These are phyloP conservation scores for Plasmodium yoelii DNA, from an alignment of 169 alveolate species.

Conservation along the genomic window DNA sequence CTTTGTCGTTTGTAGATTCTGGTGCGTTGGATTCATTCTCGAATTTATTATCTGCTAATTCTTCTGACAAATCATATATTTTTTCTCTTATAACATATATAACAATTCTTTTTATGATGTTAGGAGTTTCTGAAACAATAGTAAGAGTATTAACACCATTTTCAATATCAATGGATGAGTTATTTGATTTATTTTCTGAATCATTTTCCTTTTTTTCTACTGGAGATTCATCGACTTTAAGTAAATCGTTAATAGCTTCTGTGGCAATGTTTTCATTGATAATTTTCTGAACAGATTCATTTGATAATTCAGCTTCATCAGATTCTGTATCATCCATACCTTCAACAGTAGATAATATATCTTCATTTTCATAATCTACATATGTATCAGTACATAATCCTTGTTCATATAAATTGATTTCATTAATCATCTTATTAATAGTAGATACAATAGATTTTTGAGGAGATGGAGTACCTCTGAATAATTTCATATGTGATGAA, in stretches of 20 bases:
- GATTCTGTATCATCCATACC: slow-evolving; percentile 12
- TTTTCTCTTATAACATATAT: too few species aligned
- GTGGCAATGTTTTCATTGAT: not conserved
- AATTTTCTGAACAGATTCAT: not conserved
- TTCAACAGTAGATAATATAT: not conserved
- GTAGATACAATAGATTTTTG: not conserved
- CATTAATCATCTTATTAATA: slow-evolving; percentile 30
- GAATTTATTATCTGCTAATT: not conserved
- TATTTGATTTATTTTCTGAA: too few species aligned
- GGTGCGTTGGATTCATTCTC: not conserved
- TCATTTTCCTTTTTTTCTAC: too few species aligned
- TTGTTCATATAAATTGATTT: slow-evolving; percentile 40
- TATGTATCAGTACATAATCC: not conserved
- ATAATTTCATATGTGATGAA: not conserved
- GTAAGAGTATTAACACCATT: too few species aligned
- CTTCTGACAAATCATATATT: not conserved
- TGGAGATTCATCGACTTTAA: not conserved
- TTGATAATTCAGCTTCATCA: too few species aligned
- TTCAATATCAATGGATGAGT: too few species aligned
- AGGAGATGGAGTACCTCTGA: not conserved
- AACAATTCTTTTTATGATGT: too few species aligned
- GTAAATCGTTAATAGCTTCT: not conserved
- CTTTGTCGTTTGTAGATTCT: too few species aligned
- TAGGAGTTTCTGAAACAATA: too few species aligned
- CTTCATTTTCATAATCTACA: not conserved